A percentile compares a stretch with the other conserved stretches of the same genome.
These are phyloP conservation scores for Stachybotrys chartarum DNA, from an alignment of 2,329 filamentous ascomycete genomes.

Conservation along the genomic window DNA sequence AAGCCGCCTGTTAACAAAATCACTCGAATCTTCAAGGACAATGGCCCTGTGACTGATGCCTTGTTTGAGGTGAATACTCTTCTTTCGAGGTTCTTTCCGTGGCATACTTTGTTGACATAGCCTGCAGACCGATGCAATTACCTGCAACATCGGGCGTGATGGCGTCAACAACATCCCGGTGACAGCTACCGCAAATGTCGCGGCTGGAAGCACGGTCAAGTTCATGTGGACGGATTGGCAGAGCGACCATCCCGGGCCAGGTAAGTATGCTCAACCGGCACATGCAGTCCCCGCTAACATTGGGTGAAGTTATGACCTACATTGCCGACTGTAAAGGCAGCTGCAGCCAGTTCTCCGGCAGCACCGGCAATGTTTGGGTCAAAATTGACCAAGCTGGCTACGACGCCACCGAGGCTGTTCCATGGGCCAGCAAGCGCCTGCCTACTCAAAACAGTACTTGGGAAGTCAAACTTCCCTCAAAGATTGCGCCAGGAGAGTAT, in stretches of 20 bases:
- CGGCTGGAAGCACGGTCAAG: conserved; percentile 27
- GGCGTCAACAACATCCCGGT: conserved; percentile 18
- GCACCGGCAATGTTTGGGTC: conserved; percentile 35
- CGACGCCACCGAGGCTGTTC: conserved; percentile 25
- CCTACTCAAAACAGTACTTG: conserved; percentile 28
- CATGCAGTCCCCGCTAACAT: too few relatives aligned
- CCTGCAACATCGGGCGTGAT: conserved; percentile 11
- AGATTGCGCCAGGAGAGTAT: conserved; percentile 28
- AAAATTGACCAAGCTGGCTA: conserved; percentile 54
- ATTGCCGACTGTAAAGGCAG: conserved; percentile 50
- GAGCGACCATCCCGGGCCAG: conserved; percentile 2
- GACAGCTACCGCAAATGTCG: conserved; percentile 16
- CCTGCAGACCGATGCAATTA: conserved; percentile 15
- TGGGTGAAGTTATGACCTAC: conserved; percentile 43
- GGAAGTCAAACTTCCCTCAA: conserved; percentile 19
- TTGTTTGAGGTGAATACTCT: conserved; percentile 6
- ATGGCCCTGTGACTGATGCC: conserved; percentile 18
- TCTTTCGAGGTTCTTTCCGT: not conserved
- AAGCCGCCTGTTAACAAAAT: conserved; percentile 14
- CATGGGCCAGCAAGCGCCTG: conserved; percentile 27
- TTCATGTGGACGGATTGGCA: conserved; percentile 33
- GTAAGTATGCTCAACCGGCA: too few relatives aligned
- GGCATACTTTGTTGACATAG: not conserved
- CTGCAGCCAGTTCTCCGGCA: conserved; percentile 29
- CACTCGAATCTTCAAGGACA: conserved; percentile 16